phyloP scores from a whole-genome alignment of 2,329 filamentous ascomycete species.

The Talaromyces atroroseus region DNA sequence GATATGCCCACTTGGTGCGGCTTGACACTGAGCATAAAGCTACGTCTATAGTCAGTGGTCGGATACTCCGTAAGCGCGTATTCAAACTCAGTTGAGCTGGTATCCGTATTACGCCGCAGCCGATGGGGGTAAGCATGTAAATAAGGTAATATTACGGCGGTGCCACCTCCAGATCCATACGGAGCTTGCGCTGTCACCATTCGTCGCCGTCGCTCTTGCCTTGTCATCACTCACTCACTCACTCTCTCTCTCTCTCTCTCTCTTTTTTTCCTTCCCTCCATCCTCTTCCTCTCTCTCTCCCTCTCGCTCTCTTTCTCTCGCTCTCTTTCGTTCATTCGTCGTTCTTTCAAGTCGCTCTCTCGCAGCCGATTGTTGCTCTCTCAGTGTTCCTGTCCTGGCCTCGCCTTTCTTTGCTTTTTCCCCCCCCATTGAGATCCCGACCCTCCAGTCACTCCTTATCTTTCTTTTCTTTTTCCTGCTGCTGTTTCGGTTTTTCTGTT shows the following conservation, averaged over 20 bases:
- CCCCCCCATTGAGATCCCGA: slow-evolving; percentile 1
- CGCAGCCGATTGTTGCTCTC: slow-evolving; percentile 13
- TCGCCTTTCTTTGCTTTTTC: slow-evolving; percentile 1
- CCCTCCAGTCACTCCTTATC: slow-evolving; percentile 9
- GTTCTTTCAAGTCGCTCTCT: background rate
- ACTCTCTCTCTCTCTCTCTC: slow-evolving; percentile 13
- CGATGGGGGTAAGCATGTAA: too few species aligned
- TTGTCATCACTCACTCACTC: background rate
- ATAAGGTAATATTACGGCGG: background rate
- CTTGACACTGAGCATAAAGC: too few species aligned
- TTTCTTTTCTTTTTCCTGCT: slow-evolving; percentile 1
- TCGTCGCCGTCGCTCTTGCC: background rate
- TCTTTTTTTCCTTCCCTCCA: slow-evolving; percentile 16
- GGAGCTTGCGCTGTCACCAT: slow-evolving; percentile 5
- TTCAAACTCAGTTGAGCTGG: too few species aligned
- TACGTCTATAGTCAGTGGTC: too few species aligned
- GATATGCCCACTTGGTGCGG: too few species aligned
- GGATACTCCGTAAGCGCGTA: too few species aligned
- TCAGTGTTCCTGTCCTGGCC: slow-evolving; percentile 13
- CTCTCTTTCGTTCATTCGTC: background rate
- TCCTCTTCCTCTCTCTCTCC: slow-evolving; percentile 17
- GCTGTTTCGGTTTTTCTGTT: background rate
- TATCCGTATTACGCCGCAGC: too few species aligned
- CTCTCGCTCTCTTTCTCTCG: slow-evolving; percentile 13
- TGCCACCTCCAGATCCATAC: background rate